Evolutionary conservation across 139 green algal species (phyloP), one percentile per base, ranked within the genome.

Genomic region (Mesotaenium endlicherianum): DNA sequence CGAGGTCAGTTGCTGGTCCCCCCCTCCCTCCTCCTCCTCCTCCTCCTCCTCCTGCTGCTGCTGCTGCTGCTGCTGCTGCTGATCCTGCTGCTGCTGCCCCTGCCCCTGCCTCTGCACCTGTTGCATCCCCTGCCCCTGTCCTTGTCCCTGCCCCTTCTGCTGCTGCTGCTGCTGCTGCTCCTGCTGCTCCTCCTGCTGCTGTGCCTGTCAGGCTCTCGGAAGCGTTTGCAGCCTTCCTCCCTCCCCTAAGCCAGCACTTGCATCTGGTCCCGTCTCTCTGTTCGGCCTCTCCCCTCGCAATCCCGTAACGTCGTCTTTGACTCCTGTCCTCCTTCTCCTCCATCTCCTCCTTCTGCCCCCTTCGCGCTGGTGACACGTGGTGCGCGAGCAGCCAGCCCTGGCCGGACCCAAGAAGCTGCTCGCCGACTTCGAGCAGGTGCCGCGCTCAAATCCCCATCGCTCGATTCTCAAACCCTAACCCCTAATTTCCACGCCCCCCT

Each of bases 351-450:
- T 64, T 26, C 53, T 26, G 20, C 53, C 26, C 53, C 53, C 26
- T 26, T 64, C 53, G 20, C 53, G 20, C 53, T 64, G 26, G n/a
- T n/a, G n/a, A n/a, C n/a, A n/a, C n/a, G n/a, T n/a, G n/a, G n/a
- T n/a, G n/a, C 16, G 64, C 17, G 64, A 50, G 64, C 57, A 80
- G 40, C 67, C 64, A n/a, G 78, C 78, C 11, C 5, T 85, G 75
- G 40, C 64, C 3, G 64, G 8, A 3, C 75, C 60, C 26, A 45
- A 39, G 47, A 16, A 78, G 31, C 45, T 85, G 64, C 79, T 85
- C 31, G 16, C 34, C 16, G 60, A 85, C 20, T 85, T 80, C 38
- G 77, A 84, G 34, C 4, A 84, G 58, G 75, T 82, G 50, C 50
- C 20, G 20, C 11, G 26, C 17, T 74, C n/a, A n/a, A n/a, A n/a